Conservation (phyloP, 306 rosid species). For the Prunus kanzakura region DNA sequence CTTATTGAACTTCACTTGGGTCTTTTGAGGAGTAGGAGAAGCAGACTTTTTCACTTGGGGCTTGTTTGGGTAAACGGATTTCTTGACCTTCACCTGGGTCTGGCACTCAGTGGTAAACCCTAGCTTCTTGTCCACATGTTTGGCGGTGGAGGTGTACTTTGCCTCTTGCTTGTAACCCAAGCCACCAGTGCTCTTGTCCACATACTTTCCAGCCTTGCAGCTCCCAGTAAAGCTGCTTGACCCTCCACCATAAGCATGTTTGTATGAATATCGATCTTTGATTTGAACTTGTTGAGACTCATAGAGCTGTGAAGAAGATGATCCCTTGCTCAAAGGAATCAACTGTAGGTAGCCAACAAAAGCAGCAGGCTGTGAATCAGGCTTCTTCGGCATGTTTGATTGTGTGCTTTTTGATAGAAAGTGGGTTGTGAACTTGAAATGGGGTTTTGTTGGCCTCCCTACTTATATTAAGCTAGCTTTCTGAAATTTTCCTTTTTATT, state of each 20-base stretch:
- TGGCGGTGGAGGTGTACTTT: neutral
- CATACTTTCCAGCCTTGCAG: neutral
- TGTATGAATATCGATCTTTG: neutral
- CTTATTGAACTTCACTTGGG: too few relatives aligned
- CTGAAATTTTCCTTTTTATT: too few relatives aligned
- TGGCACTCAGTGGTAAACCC: neutral
- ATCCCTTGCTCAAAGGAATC: neutral
- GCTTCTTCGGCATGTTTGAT: neutral
- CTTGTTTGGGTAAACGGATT: too few relatives aligned
- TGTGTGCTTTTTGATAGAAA: rapidly evolving
- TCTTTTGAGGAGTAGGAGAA: too few relatives aligned
- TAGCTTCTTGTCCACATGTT: neutral
- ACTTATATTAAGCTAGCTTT: neutral
- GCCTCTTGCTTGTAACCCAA: conserved; percentile 7
- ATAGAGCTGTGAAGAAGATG: neutral
- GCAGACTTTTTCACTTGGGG: neutral
- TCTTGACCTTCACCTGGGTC: neutral
- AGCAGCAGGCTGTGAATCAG: neutral
- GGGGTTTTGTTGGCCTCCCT: neutral
- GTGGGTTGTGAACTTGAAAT: neutral
- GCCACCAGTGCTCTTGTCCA: neutral
- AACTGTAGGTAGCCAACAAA: neutral
- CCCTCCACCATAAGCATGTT: neutral
- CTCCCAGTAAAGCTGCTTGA: neutral
- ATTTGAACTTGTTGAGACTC: neutral